Evolutionary conservation across 805 yeast genomes (phyloP).

Genomic region (Candida namnaoensis): DNA sequence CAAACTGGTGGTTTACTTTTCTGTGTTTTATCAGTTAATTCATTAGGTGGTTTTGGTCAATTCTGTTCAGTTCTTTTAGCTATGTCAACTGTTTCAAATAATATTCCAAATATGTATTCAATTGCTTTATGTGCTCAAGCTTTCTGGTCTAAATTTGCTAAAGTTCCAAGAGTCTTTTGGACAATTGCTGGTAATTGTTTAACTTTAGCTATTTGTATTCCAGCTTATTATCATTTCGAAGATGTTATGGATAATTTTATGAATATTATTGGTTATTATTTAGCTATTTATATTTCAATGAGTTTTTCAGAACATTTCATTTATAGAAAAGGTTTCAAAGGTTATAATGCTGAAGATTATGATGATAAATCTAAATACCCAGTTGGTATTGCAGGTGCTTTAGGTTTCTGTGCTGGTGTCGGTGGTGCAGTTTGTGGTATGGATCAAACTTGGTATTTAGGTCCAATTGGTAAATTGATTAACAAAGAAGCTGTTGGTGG

Average conservation of each 20-base stretch:
- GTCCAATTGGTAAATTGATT: slow-evolving; percentile 54
- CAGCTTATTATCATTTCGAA: slow-evolving; percentile 72
- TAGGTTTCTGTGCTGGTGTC: slow-evolving; percentile 75
- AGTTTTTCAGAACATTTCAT: slow-evolving; percentile 76
- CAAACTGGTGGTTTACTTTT: slow-evolving; percentile 79
- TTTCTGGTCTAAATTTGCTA: slow-evolving; percentile 64
- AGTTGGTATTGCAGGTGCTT: slow-evolving; percentile 67
- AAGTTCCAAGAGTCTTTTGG: slow-evolving; percentile 80
- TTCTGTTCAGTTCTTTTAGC: slow-evolving; percentile 82
- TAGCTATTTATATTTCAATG: slow-evolving; percentile 77
- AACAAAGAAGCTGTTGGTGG: slow-evolving; percentile 28
- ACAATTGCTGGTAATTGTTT: slow-evolving; percentile 66
- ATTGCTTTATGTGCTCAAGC: slow-evolving; percentile 83
- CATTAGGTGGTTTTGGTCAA: slow-evolving; percentile 83
- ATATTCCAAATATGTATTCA: slow-evolving; percentile 91
- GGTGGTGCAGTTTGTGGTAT: slow-evolving; percentile 86
- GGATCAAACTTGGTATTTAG: slow-evolving; percentile 79
- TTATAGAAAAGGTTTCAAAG: slow-evolving; percentile 53
- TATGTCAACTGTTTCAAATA: slow-evolving; percentile 82
- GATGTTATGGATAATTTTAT: slow-evolving; percentile 76
- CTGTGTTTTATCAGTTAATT: slow-evolving; percentile 67
- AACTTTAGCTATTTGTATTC: slow-evolving; percentile 81
- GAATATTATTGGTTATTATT: slow-evolving; percentile 87
- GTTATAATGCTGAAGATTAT: slow-evolving; percentile 59
- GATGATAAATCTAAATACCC: slow-evolving; percentile 53